Base-by-base conservation (phyloP, 805 yeast genomes). In the Candida boidinii region DNA sequence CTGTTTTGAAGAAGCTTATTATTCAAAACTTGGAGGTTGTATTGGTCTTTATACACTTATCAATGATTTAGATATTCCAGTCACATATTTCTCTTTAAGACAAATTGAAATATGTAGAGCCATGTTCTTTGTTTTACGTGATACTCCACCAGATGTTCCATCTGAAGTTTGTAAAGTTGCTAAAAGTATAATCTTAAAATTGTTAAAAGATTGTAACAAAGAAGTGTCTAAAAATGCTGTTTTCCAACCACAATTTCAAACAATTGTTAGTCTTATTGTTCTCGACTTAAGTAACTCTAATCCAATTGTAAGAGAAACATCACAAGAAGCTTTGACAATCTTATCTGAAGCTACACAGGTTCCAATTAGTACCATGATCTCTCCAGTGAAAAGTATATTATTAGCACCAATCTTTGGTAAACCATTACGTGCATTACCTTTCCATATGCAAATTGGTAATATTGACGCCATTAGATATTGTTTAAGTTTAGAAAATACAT, bases 401-500 rank as follows among this genome's bases (percentile, higher is more conserved):
- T 60, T 92, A 29, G 83, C 94, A 1, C 97, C 99, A 6, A 92
- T 92, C 16, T 94, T 92, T 63, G 95, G 95, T 4, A 92, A 92
- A 51, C 99, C 99, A 1, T 60, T 92, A 37, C 69, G 99, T 41
- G 99, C 99, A 1, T 66, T 92, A 39, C 98, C 99, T 0, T 92
- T 94, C 61, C 92, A 95, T 4, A 92, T 90, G 95, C 98, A 94
- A 59, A 92, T 92, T 36, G 98, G 98, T 23, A 88, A 92, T 53
- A 88, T 92, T 39, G 97, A 92, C 56, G 97, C 97, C 1, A 84
- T 92, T n/a, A 79, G 95, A 0, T 94, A 79, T 55, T 90, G 96
- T 50, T 61, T 92, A 37, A 76, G 80, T 1, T 64, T 90, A 30
- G 92, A 85, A 10, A 72, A 81, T 41, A 70, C 95, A 0, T 87